Evolutionary conservation across 805 yeast species (phyloP).

Genomic region (Yamadazyma akitaensis): DNA sequence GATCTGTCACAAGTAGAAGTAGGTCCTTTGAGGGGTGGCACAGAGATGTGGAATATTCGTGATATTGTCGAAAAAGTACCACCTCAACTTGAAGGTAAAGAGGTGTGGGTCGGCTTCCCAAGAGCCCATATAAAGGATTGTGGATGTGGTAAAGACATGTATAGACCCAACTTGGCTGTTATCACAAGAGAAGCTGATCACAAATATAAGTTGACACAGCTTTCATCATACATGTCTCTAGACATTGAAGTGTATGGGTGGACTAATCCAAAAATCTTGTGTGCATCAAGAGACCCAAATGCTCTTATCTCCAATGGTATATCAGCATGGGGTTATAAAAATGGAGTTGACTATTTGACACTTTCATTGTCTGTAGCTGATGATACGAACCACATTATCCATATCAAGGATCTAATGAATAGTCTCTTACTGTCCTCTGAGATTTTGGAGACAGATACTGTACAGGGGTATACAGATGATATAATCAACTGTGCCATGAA

Average conservation of each 20-base stretch:
- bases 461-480: slow-evolving; percentile 19
- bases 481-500: slow-evolving; percentile 29
- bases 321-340: slow-evolving; percentile 21
- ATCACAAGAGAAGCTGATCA: slow-evolving; percentile 15
- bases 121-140: slow-evolving; percentile 36
- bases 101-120: slow-evolving; percentile 39
- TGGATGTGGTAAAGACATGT: slow-evolving; percentile 39
- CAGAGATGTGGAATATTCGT: slow-evolving; percentile 27
- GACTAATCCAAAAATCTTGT: slow-evolving; percentile 23
- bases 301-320: slow-evolving; percentile 37
- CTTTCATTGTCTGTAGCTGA: slow-evolving; percentile 38
- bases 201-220: slow-evolving; percentile 25
- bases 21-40: slow-evolving; percentile 38
- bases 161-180: slow-evolving; percentile 39
- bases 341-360: slow-evolving; percentile 26
- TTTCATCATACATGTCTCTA: slow-evolving; percentile 28
- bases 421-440: slow-evolving; percentile 15
- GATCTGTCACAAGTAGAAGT: slow-evolving; percentile 15
- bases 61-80: slow-evolving; percentile 15
- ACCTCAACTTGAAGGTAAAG: slow-evolving; percentile 18
- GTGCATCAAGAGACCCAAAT: slow-evolving; percentile 25
- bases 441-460: slow-evolving; percentile 4
- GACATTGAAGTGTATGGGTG: slow-evolving; percentile 29
- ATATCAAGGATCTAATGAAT: slow-evolving; percentile 30
- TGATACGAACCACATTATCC: slow-evolving; percentile 31